Conservation (phyloP, 2,329 filamentous ascomycete species). For the Huntiella bhutanensis region DNA sequence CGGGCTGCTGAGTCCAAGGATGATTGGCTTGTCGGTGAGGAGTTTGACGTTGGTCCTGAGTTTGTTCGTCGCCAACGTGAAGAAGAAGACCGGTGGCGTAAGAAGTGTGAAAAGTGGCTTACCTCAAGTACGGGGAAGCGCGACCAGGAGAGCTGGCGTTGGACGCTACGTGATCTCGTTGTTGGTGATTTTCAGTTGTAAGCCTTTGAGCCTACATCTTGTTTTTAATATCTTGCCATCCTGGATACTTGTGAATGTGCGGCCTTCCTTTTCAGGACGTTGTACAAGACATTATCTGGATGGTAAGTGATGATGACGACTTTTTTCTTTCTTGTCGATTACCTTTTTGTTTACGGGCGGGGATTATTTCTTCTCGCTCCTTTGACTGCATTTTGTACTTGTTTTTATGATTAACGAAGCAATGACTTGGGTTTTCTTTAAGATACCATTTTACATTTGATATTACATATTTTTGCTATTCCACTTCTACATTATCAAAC, state of each 20-base stretch:
- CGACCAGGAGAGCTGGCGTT: slow-evolving; percentile 50
- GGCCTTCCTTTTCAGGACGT: not conserved
- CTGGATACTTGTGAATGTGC: not conserved
- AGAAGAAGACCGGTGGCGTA: slow-evolving; percentile 80
- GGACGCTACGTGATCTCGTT: slow-evolving; percentile 49
- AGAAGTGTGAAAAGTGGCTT: slow-evolving; percentile 76
- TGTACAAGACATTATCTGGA: too few species aligned
- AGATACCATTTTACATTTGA: slow-evolving; percentile 4
- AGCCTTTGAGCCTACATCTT: not conserved
- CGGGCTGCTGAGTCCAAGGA: slow-evolving; percentile 42
- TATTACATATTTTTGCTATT: not conserved
- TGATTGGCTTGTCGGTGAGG: slow-evolving; percentile 78
- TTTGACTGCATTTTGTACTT: slow-evolving; percentile 2
- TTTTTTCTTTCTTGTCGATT: slow-evolving; percentile 4
- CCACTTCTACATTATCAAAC: not conserved
- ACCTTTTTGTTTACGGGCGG: not conserved
- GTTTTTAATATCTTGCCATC: not conserved
- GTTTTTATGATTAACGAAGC: slow-evolving; percentile 11
- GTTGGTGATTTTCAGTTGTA: slow-evolving; percentile 20
- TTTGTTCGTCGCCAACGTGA: slow-evolving; percentile 78
- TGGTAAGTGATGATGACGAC: not conserved
- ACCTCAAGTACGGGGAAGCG: slow-evolving; percentile 29
- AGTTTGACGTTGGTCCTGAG: slow-evolving; percentile 92
- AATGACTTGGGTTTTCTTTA: slow-evolving; percentile 7
- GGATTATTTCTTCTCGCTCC: not conserved